These are phyloP conservation scores for Magnaporthiopsis rhizophila DNA, from an alignment of 2,329 filamentous ascomycete genomes.

Conservation along the genomic window DNA sequence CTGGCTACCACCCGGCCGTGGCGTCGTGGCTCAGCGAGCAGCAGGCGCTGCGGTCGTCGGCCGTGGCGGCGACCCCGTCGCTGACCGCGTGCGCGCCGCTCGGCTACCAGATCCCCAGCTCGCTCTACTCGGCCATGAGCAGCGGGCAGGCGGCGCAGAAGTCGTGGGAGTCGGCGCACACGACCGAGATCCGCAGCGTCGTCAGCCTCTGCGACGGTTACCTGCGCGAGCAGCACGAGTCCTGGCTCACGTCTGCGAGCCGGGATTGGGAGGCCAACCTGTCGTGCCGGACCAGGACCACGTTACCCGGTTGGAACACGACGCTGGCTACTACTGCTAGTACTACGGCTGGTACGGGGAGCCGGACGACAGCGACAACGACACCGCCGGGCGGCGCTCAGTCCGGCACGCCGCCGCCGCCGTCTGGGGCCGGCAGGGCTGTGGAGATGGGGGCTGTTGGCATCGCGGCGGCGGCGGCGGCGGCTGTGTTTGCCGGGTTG, in stretches of 20 bases:
- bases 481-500: background rate
- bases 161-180: background rate
- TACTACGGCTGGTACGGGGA: too few relatives aligned
- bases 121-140: background rate
- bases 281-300: background rate
- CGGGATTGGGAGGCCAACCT: too few relatives aligned
- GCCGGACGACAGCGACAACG: too few relatives aligned
- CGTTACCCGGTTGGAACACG: too few relatives aligned
- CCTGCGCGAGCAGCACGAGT: background rate
- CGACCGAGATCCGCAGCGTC: background rate
- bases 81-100: background rate
- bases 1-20: background rate
- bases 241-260: too few relatives aligned
- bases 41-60: too few relatives aligned
- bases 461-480: background rate
- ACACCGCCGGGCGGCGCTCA: background rate
- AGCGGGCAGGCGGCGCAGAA: background rate
- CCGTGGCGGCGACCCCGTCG: background rate
- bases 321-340: too few relatives aligned
- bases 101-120: background rate
- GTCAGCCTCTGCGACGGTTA: background rate
- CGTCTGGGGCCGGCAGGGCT: background rate
- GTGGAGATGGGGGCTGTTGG: background rate
- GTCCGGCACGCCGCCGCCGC: too few relatives aligned
- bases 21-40: conserved; percentile 4